Evolutionary conservation across 2,329 filamentous ascomycete species (phyloP), one percentile per base, ranked within the genome.

Genomic region (Phialemonium atrogriseum): DNA sequence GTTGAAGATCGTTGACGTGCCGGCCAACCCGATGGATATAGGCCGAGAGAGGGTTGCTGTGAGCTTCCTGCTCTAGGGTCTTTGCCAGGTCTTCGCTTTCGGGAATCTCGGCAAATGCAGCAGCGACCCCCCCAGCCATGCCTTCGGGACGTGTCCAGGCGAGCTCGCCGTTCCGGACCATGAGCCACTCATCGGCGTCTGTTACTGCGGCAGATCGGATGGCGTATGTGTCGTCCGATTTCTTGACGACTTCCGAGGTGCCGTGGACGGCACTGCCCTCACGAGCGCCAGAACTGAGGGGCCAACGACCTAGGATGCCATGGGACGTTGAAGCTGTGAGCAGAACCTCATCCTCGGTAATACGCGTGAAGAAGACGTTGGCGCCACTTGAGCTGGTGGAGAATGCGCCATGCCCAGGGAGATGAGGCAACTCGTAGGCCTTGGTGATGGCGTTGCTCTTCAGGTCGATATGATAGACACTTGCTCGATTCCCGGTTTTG

Each of bases 301-400:
- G 57, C 85, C 86, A 95, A 33, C 77, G 73, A 10, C 77, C 82
- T 19, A 95, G 65, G 23, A 87, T 60, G n/a, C 70, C 77, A 43
- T 88, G 76, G 1, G 85, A 91, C 17, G 67, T 66, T 1, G 87
- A 93, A 2, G 84, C 85, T 5, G 84, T 69, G 16, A 94, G 66
- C 18, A 72, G 66, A 3, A 86, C 67, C 49, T 94, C 84, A 7
- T 81, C 75, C 20, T 77, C 65, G 0, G 84, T 87, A 38, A 91
- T 68, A 37, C 88, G 77, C 3, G 84, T 88, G 53, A 96, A 94
- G 61, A 86, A 95, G 7, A 94, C 80, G 47, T 91, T 88, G 13
- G 82, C 77, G 37, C 80, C 82, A 24, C 75, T 72, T 3, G 78
- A 84, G 57, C 81, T 91, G 1, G 77, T 80, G 0, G 87, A 82